Conservation (phyloP, 805 yeast species). For the Metschnikowia baotianmanensis region DNA sequence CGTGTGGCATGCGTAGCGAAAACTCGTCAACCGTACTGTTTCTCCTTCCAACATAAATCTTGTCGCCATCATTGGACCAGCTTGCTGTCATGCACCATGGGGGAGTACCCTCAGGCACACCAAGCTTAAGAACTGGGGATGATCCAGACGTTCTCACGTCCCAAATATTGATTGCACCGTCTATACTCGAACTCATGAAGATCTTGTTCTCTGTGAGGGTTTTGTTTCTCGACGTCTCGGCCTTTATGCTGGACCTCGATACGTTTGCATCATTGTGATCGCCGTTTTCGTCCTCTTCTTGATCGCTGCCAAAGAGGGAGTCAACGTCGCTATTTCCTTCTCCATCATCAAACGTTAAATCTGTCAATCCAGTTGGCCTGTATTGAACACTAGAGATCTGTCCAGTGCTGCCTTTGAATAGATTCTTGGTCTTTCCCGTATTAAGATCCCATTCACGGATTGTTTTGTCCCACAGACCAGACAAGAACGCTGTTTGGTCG, state of each 20-base stretch:
- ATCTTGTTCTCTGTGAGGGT: constrained; percentile 41
- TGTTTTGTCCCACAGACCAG: constrained; percentile 90
- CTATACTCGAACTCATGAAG: constrained; percentile 77
- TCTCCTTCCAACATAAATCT: constrained; percentile 80
- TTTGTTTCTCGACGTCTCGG: constrained; percentile 21
- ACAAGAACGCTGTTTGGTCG: constrained; percentile 60
- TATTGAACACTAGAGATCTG: constrained; percentile 77
- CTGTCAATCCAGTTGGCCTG: constrained; percentile 57
- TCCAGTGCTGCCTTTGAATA: constrained; percentile 61
- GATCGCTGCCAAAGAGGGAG: constrained; percentile 48
- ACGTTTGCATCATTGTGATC: constrained; percentile 8
- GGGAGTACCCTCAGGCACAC: constrained; percentile 65
- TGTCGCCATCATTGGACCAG: constrained; percentile 85
- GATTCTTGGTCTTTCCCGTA: constrained; percentile 53
- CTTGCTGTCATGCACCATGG: constrained; percentile 93
- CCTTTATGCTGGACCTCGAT: constrained; percentile 13
- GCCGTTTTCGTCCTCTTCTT: constrained; percentile 27
- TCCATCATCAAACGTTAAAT: constrained; percentile 29
- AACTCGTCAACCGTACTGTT: constrained; percentile 82
- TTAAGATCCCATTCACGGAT: constrained; percentile 84
- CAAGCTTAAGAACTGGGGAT: constrained; percentile 45
- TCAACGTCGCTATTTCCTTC: constrained; percentile 36
- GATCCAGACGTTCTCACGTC: constrained; percentile 53
- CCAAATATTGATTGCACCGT: constrained; percentile 82
- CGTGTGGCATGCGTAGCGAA: constrained; percentile 57